Evolutionary conservation across 2,329 filamentous ascomycete genomes (phyloP).

Genomic region (Penicillium sp.): DNA sequence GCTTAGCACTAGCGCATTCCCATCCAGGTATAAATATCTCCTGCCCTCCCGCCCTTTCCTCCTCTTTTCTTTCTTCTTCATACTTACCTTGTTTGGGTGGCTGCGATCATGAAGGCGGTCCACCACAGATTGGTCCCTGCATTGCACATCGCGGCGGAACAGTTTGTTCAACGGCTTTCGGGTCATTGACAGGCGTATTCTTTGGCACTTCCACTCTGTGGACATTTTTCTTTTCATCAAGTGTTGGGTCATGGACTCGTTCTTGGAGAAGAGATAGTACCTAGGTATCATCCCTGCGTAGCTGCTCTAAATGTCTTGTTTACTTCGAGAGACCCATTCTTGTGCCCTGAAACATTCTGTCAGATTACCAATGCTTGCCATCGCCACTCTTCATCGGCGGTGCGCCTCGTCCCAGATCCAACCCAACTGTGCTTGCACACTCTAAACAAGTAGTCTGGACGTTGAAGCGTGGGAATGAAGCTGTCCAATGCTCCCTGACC

Average conservation of each 20-base stretch:
- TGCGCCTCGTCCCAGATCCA: no score
- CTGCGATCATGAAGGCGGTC: constrained; percentile 44
- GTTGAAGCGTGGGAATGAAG: no score
- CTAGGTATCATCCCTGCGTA: no score
- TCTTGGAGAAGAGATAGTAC: constrained; percentile 35
- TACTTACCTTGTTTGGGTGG: constrained; percentile 49
- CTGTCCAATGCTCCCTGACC: no score
- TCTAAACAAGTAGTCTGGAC: no score
- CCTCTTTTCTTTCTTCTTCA: constrained; percentile 44
- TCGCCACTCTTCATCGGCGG: no score
- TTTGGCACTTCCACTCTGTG: constrained; percentile 33
- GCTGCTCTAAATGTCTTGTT: no score
- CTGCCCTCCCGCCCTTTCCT: constrained; percentile 8
- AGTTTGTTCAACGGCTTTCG: constrained; percentile 44
- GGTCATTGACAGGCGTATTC: constrained; percentile 39
- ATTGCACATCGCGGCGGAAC: constrained; percentile 54
- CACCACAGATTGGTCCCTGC: constrained; percentile 48
- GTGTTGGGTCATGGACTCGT: constrained; percentile 26
- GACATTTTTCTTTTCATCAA: constrained; percentile 33
- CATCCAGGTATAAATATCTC: constrained; percentile 29
- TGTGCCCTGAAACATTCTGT: no score
- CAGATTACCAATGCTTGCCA: no score
- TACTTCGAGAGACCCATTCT: no score
- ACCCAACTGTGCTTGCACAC: no score
- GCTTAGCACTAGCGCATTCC: constrained; percentile 21